Conservation (phyloP, 2,329 filamentous ascomycete species). For the Aspergillus amoenus region DNA sequence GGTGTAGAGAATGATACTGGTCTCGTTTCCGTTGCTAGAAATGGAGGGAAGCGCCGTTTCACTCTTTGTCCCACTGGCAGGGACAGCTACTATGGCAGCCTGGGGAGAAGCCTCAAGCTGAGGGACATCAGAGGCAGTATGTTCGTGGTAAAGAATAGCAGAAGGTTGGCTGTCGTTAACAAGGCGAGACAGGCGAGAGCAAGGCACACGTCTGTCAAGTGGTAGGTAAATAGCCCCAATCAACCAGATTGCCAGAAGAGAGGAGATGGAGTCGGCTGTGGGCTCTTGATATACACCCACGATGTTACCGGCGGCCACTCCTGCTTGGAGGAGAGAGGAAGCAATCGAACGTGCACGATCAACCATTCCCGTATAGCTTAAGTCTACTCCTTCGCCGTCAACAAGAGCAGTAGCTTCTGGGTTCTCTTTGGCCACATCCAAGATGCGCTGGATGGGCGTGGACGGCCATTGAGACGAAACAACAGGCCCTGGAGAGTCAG, state of each 20-base stretch:
- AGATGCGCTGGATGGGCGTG: constrained; percentile 31
- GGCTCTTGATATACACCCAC: constrained; percentile 10
- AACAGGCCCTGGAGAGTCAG: neutral
- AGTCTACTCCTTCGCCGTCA: constrained; percentile 21
- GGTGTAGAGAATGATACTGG: constrained; percentile 3
- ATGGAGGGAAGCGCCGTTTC: neutral
- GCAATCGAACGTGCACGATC: constrained; percentile 37
- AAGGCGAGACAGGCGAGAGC: neutral
- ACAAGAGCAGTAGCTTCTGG: constrained; percentile 26
- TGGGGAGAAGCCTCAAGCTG: neutral
- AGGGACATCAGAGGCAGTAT: neutral
- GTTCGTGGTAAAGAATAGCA: neutral
- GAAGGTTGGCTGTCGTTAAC: constrained; percentile 2
- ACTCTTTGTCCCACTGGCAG: neutral
- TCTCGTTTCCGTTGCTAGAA: neutral
- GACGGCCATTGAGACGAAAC: constrained; percentile 18
- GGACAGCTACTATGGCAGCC: neutral
- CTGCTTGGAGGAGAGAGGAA: constrained; percentile 21
- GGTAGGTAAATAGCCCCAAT: constrained; percentile 19
- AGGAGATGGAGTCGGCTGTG: neutral
- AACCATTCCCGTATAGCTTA: constrained; percentile 41
- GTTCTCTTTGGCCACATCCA: constrained; percentile 40
- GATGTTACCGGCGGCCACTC: neutral
- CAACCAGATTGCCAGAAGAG: constrained; percentile 15
- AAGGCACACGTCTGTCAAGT: constrained; percentile 5